Percentiles rank a stretch among this genome's conserved stretches.
Conservation (phyloP, 1,139 yeast genomes). For the Sporopachydermia cereana region DNA sequence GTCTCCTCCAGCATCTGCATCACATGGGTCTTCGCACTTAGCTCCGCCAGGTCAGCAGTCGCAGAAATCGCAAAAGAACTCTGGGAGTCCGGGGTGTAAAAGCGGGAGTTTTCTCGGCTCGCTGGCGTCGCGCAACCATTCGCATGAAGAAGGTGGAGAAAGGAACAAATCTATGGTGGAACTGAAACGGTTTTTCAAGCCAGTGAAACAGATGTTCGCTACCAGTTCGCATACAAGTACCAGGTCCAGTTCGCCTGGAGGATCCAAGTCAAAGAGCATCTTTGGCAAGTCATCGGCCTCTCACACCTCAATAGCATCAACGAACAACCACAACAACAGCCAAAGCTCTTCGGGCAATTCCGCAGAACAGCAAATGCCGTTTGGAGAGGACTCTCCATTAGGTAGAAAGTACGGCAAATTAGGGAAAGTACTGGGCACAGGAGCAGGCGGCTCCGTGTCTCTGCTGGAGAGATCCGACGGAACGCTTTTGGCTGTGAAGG, state of each 20-base stretch:
- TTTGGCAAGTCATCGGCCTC: constrained; percentile 12
- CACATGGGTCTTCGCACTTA: no score
- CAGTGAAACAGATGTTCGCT: constrained; percentile 11
- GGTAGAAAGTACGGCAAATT: constrained; percentile 80
- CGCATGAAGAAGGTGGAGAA: background rate
- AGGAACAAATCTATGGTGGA: constrained; percentile 18
- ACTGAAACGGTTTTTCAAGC: constrained; percentile 25
- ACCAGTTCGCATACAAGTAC: constrained; percentile 5
- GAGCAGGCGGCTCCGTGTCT: constrained; percentile 97
- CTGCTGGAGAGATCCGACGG: constrained; percentile 71
- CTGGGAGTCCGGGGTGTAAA: background rate
- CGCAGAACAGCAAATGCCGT: constrained; percentile 18
- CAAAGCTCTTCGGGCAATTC: background rate
- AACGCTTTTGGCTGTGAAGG: constrained; percentile 91
- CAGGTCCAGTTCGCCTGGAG: background rate
- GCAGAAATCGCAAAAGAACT: background rate
- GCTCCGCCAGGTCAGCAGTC: background rate
- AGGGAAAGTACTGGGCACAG: constrained; percentile 87
- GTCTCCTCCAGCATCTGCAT: no score
- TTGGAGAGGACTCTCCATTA: constrained; percentile 50
- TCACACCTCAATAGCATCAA: constrained; percentile 9
- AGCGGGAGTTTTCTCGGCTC: background rate
- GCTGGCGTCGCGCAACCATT: background rate
- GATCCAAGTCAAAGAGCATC: constrained; percentile 2
- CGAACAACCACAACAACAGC: background rate